A percentile compares a stretch with the other conserved stretches of the same genome.
Evolutionary conservation across 2,329 filamentous ascomycete genomes (phyloP).

Genomic region (Tolypocladium guangdongense): DNA sequence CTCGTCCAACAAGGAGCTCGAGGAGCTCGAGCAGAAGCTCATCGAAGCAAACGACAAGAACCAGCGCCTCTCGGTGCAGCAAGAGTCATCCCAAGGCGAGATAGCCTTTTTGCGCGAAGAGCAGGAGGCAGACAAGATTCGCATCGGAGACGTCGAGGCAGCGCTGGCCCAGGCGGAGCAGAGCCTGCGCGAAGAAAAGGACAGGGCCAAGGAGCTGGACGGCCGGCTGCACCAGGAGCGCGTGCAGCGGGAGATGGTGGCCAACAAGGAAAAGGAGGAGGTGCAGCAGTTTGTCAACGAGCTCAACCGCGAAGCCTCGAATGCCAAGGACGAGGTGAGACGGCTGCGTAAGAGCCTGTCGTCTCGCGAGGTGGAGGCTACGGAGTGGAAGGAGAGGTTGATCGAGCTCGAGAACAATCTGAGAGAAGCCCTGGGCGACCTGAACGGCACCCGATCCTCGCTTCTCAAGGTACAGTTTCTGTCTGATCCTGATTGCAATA

Average conservation of each 20-base stretch:
- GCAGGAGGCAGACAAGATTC: constrained; percentile 95
- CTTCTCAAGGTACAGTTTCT: constrained; percentile 58
- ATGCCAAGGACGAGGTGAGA: constrained; percentile 76
- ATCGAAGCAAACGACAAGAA: constrained; percentile 80
- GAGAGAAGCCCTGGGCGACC: constrained; percentile 75
- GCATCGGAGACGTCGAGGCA: constrained; percentile 87
- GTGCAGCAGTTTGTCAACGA: constrained; percentile 90
- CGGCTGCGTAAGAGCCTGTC: constrained; percentile 73
- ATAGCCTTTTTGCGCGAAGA: constrained; percentile 93
- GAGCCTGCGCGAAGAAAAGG: constrained; percentile 72
- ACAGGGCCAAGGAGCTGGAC: constrained; percentile 61
- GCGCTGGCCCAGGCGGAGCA: constrained; percentile 70
- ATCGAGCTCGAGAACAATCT: constrained; percentile 85
- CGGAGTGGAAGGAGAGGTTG: constrained; percentile 82
- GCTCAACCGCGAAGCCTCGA: constrained; percentile 72
- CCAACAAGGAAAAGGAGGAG: constrained; percentile 85
- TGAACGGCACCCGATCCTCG: constrained; percentile 75
- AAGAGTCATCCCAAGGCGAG: constrained; percentile 85
- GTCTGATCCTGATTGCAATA: not conserved
- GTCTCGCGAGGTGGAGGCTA: constrained; percentile 76
- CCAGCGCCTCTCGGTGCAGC: constrained; percentile 77
- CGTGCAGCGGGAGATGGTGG: constrained; percentile 76
- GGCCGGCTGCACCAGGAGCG: constrained; percentile 69
- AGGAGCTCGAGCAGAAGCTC: constrained; percentile 73
- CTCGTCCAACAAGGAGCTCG: constrained; percentile 78